A percentile compares a stretch with the other conserved stretches of the same genome.
These are phyloP conservation scores for Glaciozyma antarctica DNA, from an alignment of 768 basidiomycete genomes.

Conservation along the genomic window DNA sequence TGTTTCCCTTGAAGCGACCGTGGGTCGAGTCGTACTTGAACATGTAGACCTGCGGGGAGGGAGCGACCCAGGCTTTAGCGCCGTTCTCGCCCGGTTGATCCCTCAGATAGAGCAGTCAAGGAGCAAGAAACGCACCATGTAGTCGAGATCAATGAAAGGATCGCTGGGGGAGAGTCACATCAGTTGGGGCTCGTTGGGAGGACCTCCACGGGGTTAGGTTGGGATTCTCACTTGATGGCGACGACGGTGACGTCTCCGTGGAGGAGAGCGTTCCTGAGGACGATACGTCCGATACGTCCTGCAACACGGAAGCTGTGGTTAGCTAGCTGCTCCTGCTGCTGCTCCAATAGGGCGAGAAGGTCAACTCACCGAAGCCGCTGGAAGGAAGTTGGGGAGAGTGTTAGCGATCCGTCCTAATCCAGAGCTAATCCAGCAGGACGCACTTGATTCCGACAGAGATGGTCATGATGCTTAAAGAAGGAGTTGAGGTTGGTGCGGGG, in stretches of 20 bases:
- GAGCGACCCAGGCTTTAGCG: background rate
- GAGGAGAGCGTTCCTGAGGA: conserved; percentile 80
- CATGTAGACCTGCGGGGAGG: conserved; percentile 69
- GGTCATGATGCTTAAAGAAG: conserved; percentile 37
- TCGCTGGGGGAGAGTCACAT: conserved; percentile 41
- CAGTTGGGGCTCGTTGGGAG: background rate
- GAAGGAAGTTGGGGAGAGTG: background rate
- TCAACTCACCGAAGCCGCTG: conserved; percentile 54
- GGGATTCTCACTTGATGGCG: conserved; percentile 68
- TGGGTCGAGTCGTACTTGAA: conserved; percentile 96
- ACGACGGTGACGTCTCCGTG: conserved; percentile 48
- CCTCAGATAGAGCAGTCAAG: background rate
- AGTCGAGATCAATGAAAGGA: conserved; percentile 92
- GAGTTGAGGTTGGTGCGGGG: background rate
- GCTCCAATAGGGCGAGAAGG: too few species aligned
- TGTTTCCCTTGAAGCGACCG: conserved; percentile 76
- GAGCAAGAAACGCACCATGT: conserved; percentile 62
- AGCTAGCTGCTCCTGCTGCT: background rate
- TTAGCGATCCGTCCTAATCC: conserved; percentile 2
- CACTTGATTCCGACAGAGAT: conserved; percentile 88
- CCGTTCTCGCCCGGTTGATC: background rate
- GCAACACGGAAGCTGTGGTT: background rate
- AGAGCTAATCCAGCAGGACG: background rate
- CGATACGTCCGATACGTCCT: conserved; percentile 99
- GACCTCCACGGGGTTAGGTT: background rate